phyloP scores from a whole-genome alignment of 495 filamentous ascomycete genomes.

The Chaetomium cochliodes region DNA sequence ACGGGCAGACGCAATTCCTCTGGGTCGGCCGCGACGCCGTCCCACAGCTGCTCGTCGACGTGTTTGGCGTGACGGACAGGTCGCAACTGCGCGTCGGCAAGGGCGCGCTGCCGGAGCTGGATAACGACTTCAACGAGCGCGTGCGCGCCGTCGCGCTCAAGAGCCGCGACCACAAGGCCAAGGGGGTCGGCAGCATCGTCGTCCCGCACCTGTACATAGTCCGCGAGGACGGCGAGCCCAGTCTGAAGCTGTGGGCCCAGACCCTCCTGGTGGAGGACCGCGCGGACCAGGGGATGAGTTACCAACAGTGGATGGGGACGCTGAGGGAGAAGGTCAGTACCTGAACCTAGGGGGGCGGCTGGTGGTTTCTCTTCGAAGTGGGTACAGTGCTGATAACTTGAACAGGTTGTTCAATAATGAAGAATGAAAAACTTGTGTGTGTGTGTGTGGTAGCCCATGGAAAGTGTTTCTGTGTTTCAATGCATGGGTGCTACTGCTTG shows the following conservation, averaged over 20 bases:
- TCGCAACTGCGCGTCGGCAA: constrained; percentile 88
- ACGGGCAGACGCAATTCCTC: constrained; percentile 95
- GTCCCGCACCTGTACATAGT: constrained; percentile 92
- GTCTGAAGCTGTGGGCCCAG: constrained; percentile 93
- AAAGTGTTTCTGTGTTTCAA: not conserved
- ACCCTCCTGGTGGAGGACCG: constrained; percentile 94
- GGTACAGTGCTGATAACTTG: constrained; percentile 9
- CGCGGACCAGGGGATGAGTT: constrained; percentile 87
- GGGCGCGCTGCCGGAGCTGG: constrained; percentile 75
- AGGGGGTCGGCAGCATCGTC: constrained; percentile 85
- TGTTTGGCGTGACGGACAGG: constrained; percentile 81
- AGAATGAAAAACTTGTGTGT: constrained; percentile 14
- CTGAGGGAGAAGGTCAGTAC: constrained; percentile 93
- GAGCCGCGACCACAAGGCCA: constrained; percentile 79
- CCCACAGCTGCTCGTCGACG: constrained; percentile 81
- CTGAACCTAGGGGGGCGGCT: not conserved
- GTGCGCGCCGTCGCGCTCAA: constrained; percentile 87
- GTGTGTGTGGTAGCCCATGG: not conserved
- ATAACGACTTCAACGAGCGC: constrained; percentile 95
- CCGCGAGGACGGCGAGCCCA: constrained; percentile 92
- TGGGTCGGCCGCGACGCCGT: constrained; percentile 95
- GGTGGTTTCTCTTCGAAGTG: not conserved
- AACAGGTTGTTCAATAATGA: constrained; percentile 27
- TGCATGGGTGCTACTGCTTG: constrained; percentile 12
- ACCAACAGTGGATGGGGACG: constrained; percentile 87